Evolutionary conservation across 805 yeast genomes (phyloP).

Genomic region (Candida boidinii): DNA sequence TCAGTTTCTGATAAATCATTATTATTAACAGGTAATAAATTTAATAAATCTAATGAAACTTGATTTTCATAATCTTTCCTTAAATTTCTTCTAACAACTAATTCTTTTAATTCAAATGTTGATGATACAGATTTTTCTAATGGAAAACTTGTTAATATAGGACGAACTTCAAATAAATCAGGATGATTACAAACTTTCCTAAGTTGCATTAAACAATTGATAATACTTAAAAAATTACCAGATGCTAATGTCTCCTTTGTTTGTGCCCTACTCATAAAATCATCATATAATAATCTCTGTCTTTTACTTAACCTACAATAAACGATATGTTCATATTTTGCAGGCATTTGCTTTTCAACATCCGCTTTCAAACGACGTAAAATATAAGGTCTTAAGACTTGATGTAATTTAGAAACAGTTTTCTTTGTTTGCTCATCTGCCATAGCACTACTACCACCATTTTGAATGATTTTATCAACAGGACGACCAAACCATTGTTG

Average conservation of each 20-base stretch:
- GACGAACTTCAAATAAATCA: slow-evolving; percentile 91
- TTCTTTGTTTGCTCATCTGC: slow-evolving; percentile 73
- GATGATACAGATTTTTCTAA: slow-evolving; percentile 56
- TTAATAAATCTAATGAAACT: slow-evolving; percentile 49
- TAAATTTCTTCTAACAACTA: slow-evolving; percentile 27
- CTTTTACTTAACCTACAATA: slow-evolving; percentile 89
- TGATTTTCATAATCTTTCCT: background rate
- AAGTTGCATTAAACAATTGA: slow-evolving; percentile 95
- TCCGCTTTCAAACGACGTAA: slow-evolving; percentile 89
- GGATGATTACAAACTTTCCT: slow-evolving; percentile 97
- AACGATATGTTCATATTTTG: slow-evolving; percentile 89
- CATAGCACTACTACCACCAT: slow-evolving; percentile 35
- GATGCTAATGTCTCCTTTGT: slow-evolving; percentile 89
- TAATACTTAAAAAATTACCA: slow-evolving; percentile 90
- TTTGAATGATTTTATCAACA: slow-evolving; percentile 85
- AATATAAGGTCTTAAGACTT: slow-evolving; percentile 86
- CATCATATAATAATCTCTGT: slow-evolving; percentile 88
- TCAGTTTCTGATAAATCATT: slow-evolving; percentile 39
- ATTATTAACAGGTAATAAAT: slow-evolving; percentile 44
- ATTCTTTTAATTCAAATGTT: slow-evolving; percentile 33
- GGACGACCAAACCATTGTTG: slow-evolving; percentile 99
- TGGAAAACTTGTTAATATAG: slow-evolving; percentile 84
- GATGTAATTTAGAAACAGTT: slow-evolving; percentile 85
- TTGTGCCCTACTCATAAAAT: slow-evolving; percentile 94
- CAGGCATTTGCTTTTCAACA: slow-evolving; percentile 99